Evolutionary conservation across 768 basidiomycete species (phyloP).

Genomic region (Cyclocybe cylindracea): DNA sequence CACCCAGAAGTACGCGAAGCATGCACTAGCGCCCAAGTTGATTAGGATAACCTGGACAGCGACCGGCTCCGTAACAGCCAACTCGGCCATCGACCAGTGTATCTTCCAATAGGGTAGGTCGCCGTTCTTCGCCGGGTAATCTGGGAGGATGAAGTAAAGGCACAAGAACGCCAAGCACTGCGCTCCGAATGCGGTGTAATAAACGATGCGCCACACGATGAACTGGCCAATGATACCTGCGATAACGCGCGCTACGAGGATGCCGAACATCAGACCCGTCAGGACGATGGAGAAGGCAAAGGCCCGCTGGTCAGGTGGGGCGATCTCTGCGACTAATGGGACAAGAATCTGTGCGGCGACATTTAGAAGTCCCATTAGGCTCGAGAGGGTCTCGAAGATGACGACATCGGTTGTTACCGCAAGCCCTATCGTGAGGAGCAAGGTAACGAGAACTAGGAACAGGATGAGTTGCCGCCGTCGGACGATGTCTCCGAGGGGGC

Average conservation of each 20-base stretch:
- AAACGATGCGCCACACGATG: slow-evolving; percentile 71
- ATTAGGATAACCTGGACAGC: slow-evolving; percentile 68
- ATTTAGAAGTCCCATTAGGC: slow-evolving; percentile 66
- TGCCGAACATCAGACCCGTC: slow-evolving; percentile 65
- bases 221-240: slow-evolving; percentile 76
- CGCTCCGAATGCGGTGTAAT: slow-evolving; percentile 71
- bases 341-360: slow-evolving; percentile 79
- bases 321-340: slow-evolving; percentile 76
- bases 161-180: slow-evolving; percentile 60
- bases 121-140: slow-evolving; percentile 74
- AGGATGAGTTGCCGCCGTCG: slow-evolving; percentile 73
- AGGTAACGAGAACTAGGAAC: slow-evolving; percentile 49
- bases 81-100: slow-evolving; percentile 72
- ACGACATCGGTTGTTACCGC: slow-evolving; percentile 58
- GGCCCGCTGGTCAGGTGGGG: slow-evolving; percentile 68
- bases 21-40: slow-evolving; percentile 60
- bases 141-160: slow-evolving; percentile 67
- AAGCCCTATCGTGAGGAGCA: slow-evolving; percentile 67
- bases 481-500: slow-evolving; percentile 84
- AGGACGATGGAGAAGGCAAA: slow-evolving; percentile 75
- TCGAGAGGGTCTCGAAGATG: slow-evolving; percentile 66
- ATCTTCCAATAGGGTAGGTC: slow-evolving; percentile 66
- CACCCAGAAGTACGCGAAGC: slow-evolving; percentile 61
- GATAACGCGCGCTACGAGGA: slow-evolving; percentile 72
- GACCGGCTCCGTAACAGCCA: slow-evolving; percentile 72